These are phyloP conservation scores for Spathaspora sp. DNA, from an alignment of 1,139 yeast species.

Conservation along the genomic window DNA sequence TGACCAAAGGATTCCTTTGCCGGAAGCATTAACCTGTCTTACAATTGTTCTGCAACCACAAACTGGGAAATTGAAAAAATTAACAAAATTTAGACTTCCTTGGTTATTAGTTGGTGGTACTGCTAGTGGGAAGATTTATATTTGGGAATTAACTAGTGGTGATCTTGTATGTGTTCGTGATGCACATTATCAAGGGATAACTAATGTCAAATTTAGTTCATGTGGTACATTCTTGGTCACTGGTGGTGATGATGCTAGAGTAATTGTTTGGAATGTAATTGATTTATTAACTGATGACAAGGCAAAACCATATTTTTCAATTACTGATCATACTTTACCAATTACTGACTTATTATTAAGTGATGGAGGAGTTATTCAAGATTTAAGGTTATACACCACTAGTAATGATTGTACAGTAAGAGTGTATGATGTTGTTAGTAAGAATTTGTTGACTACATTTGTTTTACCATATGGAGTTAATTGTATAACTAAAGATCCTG, in stretches of 20 bases:
- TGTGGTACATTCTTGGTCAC: constrained; percentile 65
- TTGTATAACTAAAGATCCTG: constrained; percentile 73
- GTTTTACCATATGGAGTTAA: constrained; percentile 61
- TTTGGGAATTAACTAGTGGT: constrained; percentile 90
- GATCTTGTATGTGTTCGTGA: constrained; percentile 68
- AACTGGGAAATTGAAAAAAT: constrained; percentile 6
- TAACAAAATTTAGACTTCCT: constrained; percentile 48
- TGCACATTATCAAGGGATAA: constrained; percentile 80
- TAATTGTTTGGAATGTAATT: constrained; percentile 68
- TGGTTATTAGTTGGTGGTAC: constrained; percentile 78
- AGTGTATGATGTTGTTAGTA: constrained; percentile 51
- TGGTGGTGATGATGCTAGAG: constrained; percentile 81
- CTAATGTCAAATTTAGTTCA: constrained; percentile 54
- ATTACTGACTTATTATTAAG: constrained; percentile 62
- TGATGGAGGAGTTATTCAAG: constrained; percentile 49
- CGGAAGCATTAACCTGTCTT: constrained; percentile 71
- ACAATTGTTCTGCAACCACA: constrained; percentile 43
- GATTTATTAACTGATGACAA: constrained; percentile 50
- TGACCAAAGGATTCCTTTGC: constrained; percentile 81
- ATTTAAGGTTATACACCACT: constrained; percentile 65
- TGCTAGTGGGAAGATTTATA: constrained; percentile 66
- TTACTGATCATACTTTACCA: constrained; percentile 77
- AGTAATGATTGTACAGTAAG: constrained; percentile 79
- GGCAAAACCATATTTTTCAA: constrained; percentile 46
- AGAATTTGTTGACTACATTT: constrained; percentile 62